phyloP scores from a whole-genome alignment of 1,284 basidiomycete species.

The Rhizopogon parksii region DNA sequence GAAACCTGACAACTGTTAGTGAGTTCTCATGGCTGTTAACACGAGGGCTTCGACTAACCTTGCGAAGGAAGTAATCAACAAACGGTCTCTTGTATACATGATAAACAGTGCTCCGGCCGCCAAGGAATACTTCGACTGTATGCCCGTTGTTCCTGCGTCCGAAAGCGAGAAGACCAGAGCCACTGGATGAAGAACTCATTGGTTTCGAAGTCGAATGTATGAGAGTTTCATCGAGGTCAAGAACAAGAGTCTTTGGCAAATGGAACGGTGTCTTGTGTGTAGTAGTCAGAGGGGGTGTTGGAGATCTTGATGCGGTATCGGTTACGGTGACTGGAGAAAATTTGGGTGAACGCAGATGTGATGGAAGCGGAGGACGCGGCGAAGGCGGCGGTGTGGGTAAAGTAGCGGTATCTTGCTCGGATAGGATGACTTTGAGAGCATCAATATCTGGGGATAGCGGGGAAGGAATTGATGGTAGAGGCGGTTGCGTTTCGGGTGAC shows the following conservation, averaged over 20 bases:
- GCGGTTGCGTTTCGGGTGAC: conserved; percentile 12
- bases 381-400: conserved; percentile 22
- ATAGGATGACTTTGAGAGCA: conserved; percentile 4
- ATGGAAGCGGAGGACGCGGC: conserved; percentile 11
- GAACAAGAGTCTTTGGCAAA: conserved; percentile 84
- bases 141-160: conserved; percentile 65
- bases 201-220: conserved; percentile 94
- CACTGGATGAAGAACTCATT: conserved; percentile 40
- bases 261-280: conserved; percentile 63
- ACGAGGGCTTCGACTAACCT: conserved; percentile 42
- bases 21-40: conserved; percentile 4
- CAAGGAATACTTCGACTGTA: conserved; percentile 93
- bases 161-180: conserved; percentile 59
- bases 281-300: conserved; percentile 42
- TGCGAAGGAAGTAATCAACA: conserved; percentile 92
- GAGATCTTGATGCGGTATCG: conserved; percentile 32
- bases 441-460: conserved; percentile 8
- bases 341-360: background rate
- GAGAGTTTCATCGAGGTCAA: conserved; percentile 96
- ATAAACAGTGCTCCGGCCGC: conserved; percentile 86
- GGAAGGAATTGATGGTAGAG: conserved; percentile 4
- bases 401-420: conserved; percentile 11
- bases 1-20: conserved; percentile 63
- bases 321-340: conserved; percentile 23
- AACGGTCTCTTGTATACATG: conserved; percentile 99